phyloP scores from a whole-genome alignment of 257 asterid species.

The Jaltomata sinuosa region DNA sequence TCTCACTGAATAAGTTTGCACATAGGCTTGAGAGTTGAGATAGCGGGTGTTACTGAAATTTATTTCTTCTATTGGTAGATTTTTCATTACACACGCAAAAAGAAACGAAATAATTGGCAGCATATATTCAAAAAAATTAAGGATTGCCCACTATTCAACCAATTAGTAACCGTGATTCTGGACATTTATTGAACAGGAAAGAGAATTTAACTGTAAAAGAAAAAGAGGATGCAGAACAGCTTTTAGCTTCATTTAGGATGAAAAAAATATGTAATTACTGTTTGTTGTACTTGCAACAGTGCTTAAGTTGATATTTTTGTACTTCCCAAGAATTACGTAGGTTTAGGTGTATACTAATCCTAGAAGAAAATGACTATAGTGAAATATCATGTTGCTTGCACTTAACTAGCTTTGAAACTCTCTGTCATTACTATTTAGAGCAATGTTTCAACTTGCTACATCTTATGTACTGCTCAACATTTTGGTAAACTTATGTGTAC shows the following conservation, averaged over 20 bases:
- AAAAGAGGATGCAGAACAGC: neutral
- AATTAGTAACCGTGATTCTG: neutral
- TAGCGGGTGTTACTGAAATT: neutral
- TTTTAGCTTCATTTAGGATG: neutral
- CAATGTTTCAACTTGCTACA: neutral
- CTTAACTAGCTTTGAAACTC: neutral
- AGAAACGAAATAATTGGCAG: neutral
- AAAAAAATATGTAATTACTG: neutral
- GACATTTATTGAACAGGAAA: neutral
- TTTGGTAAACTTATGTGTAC: neutral
- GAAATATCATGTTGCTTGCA: neutral
- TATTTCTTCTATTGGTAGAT: neutral
- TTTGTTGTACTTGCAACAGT: neutral
- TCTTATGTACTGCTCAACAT: neutral
- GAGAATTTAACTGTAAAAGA: neutral
- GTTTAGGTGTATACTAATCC: neutral
- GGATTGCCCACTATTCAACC: neutral
- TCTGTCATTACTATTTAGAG: neutral
- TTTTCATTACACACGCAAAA: neutral
- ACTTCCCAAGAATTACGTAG: neutral
- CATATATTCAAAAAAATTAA: neutral
- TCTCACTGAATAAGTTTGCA: neutral
- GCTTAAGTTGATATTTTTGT: neutral
- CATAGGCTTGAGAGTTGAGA: neutral
- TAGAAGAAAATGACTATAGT: neutral